Conservation (phyloP, 2,329 filamentous ascomycete genomes). For the Penicillium italicum region DNA sequence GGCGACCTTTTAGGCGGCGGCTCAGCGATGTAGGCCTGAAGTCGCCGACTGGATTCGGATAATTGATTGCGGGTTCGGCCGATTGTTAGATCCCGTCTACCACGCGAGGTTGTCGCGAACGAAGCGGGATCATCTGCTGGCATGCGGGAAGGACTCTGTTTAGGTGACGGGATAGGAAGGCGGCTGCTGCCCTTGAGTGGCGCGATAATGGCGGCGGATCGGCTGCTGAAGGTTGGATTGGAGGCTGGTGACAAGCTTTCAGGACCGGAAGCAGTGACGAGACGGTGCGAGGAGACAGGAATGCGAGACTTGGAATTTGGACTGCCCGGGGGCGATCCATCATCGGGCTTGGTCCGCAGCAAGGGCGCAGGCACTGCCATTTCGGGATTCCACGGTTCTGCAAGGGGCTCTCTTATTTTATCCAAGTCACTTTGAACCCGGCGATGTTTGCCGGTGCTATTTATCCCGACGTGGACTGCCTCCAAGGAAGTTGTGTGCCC, state of each 20-base stretch:
- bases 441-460: conserved; percentile 32
- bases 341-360: conserved; percentile 25
- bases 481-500: conserved; percentile 46
- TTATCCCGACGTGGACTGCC: conserved; percentile 32
- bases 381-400: conserved; percentile 29
- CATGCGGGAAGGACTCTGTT: conserved; percentile 26
- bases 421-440: conserved; percentile 57
- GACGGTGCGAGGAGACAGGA: conserved; percentile 42
- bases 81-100: conserved; percentile 33
- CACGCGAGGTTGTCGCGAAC: conserved; percentile 34
- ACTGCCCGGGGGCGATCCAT: conserved; percentile 25
- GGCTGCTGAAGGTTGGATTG: conserved; percentile 34
- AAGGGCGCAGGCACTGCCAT: conserved; percentile 36
- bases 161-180: conserved; percentile 41
- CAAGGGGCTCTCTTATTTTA: conserved; percentile 30
- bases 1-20: conserved; percentile 72
- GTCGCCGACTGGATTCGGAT: conserved; percentile 53
- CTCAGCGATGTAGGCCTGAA: conserved; percentile 71
- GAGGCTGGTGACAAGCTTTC: conserved; percentile 38
- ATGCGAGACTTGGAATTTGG: conserved; percentile 45
- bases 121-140: conserved; percentile 27
- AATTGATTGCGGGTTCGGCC: conserved; percentile 35
- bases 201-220: conserved; percentile 29
- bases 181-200: conserved; percentile 41
- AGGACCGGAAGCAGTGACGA: conserved; percentile 41